phyloP scores from a whole-genome alignment of 1,284 basidiomycete genomes.

The Moesziomyces globuligerus region DNA sequence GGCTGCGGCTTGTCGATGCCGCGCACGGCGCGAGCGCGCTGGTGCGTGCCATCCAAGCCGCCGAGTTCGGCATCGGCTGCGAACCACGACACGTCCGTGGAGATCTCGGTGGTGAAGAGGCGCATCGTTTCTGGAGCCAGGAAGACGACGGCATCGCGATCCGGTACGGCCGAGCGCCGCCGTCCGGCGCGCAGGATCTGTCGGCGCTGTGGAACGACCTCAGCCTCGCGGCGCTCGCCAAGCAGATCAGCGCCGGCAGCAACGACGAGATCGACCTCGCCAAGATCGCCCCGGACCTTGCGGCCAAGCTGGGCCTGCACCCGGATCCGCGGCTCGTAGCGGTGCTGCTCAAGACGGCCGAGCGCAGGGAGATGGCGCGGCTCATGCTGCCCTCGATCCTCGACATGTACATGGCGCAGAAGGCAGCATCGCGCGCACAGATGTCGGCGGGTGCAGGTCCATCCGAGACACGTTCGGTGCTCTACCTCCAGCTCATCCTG shows the following conservation, averaged over 20 bases:
- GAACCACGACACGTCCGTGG: background rate
- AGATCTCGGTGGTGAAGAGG: background rate
- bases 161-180: conserved; percentile 11
- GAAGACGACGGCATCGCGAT: conserved; percentile 27
- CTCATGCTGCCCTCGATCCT: conserved; percentile 34
- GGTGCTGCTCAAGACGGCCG: conserved; percentile 26
- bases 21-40: conserved; percentile 21
- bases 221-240: conserved; percentile 31
- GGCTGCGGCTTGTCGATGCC: conserved; percentile 48
- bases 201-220: conserved; percentile 30
- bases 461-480: conserved; percentile 36
- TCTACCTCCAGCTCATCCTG: conserved; percentile 59
- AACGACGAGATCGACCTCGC: conserved; percentile 25
- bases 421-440: conserved; percentile 12
- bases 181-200: conserved; percentile 16
- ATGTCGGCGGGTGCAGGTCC: conserved; percentile 4
- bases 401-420: conserved; percentile 46
- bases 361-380: conserved; percentile 45
- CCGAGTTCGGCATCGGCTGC: conserved; percentile 34
- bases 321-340: conserved; percentile 47
- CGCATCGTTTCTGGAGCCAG: conserved; percentile 28
- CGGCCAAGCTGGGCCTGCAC: conserved; percentile 36
- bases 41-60: conserved; percentile 15
- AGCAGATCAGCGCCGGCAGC: conserved; percentile 33
- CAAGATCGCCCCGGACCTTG: conserved; percentile 36